A percentile compares a stretch with the other conserved stretches of the same genome.
These are phyloP conservation scores for Cyclotella sp. DNA, from an alignment of 108 stramenopile species.

Conservation along the genomic window DNA sequence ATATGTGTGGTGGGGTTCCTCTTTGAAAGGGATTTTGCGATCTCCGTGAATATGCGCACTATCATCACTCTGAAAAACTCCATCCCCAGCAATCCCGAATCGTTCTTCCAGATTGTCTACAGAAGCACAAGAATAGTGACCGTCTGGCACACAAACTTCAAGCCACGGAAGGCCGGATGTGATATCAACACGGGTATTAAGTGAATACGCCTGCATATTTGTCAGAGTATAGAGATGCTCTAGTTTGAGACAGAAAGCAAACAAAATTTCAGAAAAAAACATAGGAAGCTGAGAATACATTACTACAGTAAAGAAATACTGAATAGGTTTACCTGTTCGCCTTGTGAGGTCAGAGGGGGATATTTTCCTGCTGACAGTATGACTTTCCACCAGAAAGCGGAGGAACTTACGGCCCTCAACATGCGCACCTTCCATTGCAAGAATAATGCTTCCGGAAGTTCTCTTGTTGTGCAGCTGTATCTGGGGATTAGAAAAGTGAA, in stretches of 20 bases:
- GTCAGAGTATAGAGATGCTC: conserved; percentile 40
- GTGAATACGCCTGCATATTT: conserved; percentile 48
- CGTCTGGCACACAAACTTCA: conserved; percentile 38
- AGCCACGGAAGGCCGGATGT: conserved; percentile 62
- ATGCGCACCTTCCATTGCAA: conserved; percentile 59
- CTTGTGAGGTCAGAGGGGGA: conserved; percentile 47
- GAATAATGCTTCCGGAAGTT: conserved; percentile 57
- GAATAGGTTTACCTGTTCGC: conserved; percentile 38
- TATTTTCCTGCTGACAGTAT: conserved; percentile 17
- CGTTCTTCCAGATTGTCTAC: conserved; percentile 24
- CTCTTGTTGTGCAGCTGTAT: conserved; percentile 55
- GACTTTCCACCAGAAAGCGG: conserved; percentile 37
- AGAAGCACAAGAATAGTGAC: not conserved
- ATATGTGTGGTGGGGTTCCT: conserved; percentile 22
- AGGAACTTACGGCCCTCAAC: conserved; percentile 58
- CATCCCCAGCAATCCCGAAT: conserved; percentile 17
- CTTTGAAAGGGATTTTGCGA: not conserved
- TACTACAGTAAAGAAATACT: not conserved
- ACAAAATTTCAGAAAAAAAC: not conserved
- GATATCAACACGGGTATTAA: conserved; percentile 35
- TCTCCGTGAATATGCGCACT: not conserved
- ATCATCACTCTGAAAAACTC: not conserved
- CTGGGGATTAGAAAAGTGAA: conserved; percentile 65
- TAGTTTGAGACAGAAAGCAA: not conserved
- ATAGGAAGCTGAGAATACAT: not conserved